A percentile compares a stretch with the other conserved stretches of the same genome.
Evolutionary conservation across 805 yeast species (phyloP).

Genomic region (Pichia nanzhaoensis): DNA sequence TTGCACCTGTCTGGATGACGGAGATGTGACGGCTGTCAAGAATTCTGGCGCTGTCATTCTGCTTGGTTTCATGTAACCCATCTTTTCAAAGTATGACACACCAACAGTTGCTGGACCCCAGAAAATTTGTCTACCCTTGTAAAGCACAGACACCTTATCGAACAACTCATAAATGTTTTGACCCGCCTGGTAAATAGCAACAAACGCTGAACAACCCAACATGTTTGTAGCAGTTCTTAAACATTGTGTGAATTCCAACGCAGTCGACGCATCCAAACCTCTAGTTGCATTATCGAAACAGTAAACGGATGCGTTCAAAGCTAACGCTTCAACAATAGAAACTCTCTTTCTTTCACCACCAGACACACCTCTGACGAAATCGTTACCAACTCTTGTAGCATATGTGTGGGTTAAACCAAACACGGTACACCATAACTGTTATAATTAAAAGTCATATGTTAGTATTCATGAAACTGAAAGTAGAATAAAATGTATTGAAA

Average conservation of each 20-base stretch:
- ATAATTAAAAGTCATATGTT: too few relatives aligned
- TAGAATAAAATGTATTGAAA: too few relatives aligned
- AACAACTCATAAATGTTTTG: conserved; percentile 59
- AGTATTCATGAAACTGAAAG: too few relatives aligned
- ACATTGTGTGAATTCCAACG: conserved; percentile 64
- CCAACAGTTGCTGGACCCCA: conserved; percentile 56
- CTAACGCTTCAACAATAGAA: conserved; percentile 70
- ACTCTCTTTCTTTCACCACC: conserved; percentile 88
- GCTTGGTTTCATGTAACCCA: conserved; percentile 44
- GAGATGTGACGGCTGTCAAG: conserved; percentile 19
- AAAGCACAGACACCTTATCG: conserved; percentile 55
- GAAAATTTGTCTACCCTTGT: conserved; percentile 55
- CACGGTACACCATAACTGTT: conserved; percentile 12
- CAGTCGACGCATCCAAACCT: conserved; percentile 82
- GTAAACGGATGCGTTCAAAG: conserved; percentile 55
- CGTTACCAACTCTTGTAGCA: conserved; percentile 40
- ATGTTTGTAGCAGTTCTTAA: conserved; percentile 36
- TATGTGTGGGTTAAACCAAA: conserved; percentile 57
- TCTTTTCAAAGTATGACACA: conserved; percentile 47
- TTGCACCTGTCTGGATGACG: conserved; percentile 12
- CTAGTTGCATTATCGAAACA: conserved; percentile 83
- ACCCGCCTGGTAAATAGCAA: conserved; percentile 44
- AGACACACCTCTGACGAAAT: conserved; percentile 54
- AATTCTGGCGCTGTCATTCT: conserved; percentile 24
- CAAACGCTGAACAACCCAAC: conserved; percentile 13